Evolutionary conservation across 2,329 filamentous ascomycete species (phyloP).

Genomic region (Fusarium concolor): DNA sequence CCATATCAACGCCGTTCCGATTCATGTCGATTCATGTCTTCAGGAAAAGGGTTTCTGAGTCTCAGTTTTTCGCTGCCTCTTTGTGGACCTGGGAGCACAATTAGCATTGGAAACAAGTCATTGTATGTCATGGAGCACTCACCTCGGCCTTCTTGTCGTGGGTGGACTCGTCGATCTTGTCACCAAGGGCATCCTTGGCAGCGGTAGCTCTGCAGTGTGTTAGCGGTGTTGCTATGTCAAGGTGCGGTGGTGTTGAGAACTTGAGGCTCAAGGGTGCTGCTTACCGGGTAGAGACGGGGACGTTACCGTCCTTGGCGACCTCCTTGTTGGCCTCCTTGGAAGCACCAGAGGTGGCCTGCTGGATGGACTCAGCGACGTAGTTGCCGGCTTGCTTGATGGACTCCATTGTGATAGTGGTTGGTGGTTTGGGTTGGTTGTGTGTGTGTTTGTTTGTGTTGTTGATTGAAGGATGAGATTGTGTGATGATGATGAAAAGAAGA

Average conservation of each 20-base stretch:
- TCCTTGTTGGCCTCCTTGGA: conserved; percentile 78
- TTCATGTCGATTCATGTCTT: neutral
- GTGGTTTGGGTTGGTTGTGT: conserved; percentile 29
- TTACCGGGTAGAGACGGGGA: conserved; percentile 65
- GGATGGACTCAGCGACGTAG: conserved; percentile 75
- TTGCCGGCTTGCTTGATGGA: conserved; percentile 70
- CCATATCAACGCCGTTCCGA: conserved; percentile 17
- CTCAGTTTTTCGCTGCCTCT: no score
- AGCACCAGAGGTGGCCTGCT: conserved; percentile 66
- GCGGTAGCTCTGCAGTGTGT: conserved; percentile 55
- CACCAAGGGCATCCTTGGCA: conserved; percentile 61
- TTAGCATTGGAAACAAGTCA: neutral
- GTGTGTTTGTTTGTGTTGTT: conserved; percentile 16
- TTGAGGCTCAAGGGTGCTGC: conserved; percentile 19
- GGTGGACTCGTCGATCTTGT: conserved; percentile 59
- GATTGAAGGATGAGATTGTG: conserved; percentile 27
- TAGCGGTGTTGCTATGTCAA: conserved; percentile 32
- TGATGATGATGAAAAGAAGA: conserved; percentile 19
- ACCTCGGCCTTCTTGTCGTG: conserved; percentile 58
- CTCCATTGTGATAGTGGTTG: conserved; percentile 59
- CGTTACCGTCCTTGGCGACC: conserved; percentile 72
- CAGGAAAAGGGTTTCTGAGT: neutral
- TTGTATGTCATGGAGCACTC: neutral
- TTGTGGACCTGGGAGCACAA: no score
- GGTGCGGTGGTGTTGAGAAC: neutral